Conservation (phyloP, 208 protist genomes). For the Trypanosoma grayi region DNA sequence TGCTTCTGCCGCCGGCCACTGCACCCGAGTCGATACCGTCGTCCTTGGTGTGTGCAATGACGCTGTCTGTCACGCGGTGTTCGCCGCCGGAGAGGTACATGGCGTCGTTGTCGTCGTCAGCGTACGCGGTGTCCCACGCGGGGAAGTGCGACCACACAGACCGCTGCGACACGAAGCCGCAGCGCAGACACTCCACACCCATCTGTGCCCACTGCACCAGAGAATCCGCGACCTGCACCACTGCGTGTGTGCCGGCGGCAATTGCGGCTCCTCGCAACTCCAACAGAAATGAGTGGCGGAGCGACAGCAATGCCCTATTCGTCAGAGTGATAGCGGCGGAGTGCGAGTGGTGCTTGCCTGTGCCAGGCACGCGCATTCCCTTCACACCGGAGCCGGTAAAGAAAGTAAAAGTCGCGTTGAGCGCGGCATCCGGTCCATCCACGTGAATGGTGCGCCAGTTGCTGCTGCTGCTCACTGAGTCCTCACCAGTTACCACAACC, state of each 20-base stretch:
- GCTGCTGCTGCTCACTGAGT: not conserved
- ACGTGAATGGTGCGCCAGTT: slow-evolving; percentile 27
- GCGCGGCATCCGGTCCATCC: not conserved
- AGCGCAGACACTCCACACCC: slow-evolving; percentile 26
- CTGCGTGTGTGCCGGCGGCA: slow-evolving; percentile 12
- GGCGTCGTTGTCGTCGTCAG: slow-evolving; percentile 31
- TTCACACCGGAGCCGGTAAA: slow-evolving; percentile 18
- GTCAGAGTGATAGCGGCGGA: slow-evolving; percentile 28
- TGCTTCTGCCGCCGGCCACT: not conserved
- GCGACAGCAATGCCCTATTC: not conserved
- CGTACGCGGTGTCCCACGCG: slow-evolving; percentile 13
- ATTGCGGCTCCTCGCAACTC: slow-evolving; percentile 25
- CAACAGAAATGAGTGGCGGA: slow-evolving; percentile 17
- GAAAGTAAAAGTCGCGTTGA: slow-evolving; percentile 12
- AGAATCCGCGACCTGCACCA: slow-evolving; percentile 16
- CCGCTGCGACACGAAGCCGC: slow-evolving; percentile 17
- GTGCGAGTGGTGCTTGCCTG: slow-evolving; percentile 28
- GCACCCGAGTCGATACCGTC: slow-evolving; percentile 36
- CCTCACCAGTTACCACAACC: slow-evolving; percentile 20
- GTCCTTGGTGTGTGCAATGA: slow-evolving; percentile 34
- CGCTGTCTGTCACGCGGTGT: slow-evolving; percentile 23
- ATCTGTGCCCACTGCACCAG: slow-evolving; percentile 28
- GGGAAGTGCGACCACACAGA: slow-evolving; percentile 31
- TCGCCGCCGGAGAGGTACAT: slow-evolving; percentile 32
- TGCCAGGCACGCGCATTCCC: slow-evolving; percentile 1